These are phyloP conservation scores for Phytophthora sp. DNA, from an alignment of 352 stramenopile species.

Conservation along the genomic window DNA sequence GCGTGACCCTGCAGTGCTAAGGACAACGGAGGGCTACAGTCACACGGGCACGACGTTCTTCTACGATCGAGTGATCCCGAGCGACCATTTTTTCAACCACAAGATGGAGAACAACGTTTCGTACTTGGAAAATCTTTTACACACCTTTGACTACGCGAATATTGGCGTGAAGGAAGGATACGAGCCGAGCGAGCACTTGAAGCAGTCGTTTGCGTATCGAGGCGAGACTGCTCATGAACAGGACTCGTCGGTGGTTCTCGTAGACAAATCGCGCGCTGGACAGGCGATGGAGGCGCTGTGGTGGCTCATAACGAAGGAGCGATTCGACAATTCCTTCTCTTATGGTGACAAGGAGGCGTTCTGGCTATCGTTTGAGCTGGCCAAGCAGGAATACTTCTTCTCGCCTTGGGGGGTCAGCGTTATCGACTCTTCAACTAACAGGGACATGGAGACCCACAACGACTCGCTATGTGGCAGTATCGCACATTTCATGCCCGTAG, in stretches of 20 bases:
- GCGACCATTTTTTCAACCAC: constrained; percentile 41
- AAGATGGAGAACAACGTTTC: constrained; percentile 38
- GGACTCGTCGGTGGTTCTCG: constrained; percentile 63
- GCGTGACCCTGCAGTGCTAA: constrained; percentile 46
- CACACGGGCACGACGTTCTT: constrained; percentile 68
- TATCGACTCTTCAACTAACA: constrained; percentile 41
- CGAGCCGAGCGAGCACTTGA: constrained; percentile 44
- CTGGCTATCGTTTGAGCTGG: constrained; percentile 60
- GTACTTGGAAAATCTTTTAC: constrained; percentile 49
- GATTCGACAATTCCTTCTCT: constrained; percentile 44
- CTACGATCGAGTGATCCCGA: constrained; percentile 59
- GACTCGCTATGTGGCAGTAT: constrained; percentile 51
- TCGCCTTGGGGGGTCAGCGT: constrained; percentile 53
- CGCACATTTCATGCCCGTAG: constrained; percentile 41
- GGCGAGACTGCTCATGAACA: constrained; percentile 50
- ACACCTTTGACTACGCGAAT: constrained; percentile 49
- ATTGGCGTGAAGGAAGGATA: constrained; percentile 39
- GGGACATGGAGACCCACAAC: constrained; percentile 43
- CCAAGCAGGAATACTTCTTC: constrained; percentile 56
- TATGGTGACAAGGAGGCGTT: constrained; percentile 60
- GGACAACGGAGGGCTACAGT: constrained; percentile 45
- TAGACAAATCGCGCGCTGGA: constrained; percentile 42
- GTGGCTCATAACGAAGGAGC: constrained; percentile 44
- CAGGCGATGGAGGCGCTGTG: constrained; percentile 47
- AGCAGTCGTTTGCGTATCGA: constrained; percentile 51